Evolutionary conservation across 345 rosid species (phyloP).

Genomic region (Eucalyptus curtisii): DNA sequence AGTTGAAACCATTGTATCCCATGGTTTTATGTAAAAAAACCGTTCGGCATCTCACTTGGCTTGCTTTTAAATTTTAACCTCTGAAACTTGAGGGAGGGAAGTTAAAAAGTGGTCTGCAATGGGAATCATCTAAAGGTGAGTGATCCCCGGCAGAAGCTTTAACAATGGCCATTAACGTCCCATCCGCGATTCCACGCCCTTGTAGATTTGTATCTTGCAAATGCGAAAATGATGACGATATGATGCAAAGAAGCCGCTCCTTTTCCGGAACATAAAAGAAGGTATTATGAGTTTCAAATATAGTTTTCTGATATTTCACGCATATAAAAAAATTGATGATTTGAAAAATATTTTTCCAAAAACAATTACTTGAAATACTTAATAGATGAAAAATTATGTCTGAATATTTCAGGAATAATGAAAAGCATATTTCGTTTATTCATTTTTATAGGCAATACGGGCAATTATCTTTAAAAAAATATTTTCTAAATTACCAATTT

Average conservation of each 20-base stretch:
- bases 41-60: neutral
- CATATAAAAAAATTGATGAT: too few relatives aligned
- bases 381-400: neutral
- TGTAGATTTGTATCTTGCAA: neutral
- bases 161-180: neutral
- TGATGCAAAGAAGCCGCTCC: neutral
- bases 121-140: neutral
- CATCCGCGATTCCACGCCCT: neutral
- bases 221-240: neutral
- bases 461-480: neutral
- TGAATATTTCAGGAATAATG: neutral
- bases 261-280: neutral
- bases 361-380: neutral
- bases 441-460: neutral
- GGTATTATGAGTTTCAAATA: neutral
- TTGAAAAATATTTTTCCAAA: too few relatives aligned
- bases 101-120: neutral
- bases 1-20: neutral
- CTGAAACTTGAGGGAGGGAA: neutral
- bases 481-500: neutral
- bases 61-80: neutral
- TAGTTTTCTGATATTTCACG: too few relatives aligned
- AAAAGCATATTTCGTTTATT: neutral
- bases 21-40: neutral
- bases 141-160: neutral